These are phyloP conservation scores for Orbilia oligospora DNA, from an alignment of 2,329 filamentous ascomycete species.

Conservation along the genomic window DNA sequence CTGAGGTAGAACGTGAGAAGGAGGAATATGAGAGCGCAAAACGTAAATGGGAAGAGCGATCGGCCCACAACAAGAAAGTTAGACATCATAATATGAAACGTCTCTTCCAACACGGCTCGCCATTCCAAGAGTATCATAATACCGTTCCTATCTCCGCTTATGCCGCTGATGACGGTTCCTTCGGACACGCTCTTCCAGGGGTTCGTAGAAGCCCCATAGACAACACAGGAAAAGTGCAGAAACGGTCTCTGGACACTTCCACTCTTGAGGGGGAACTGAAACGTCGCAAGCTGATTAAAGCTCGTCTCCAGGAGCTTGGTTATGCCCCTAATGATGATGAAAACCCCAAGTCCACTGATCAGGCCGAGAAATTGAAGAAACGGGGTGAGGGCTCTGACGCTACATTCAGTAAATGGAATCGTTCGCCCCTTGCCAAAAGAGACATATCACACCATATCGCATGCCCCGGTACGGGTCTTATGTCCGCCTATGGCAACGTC, in stretches of 20 bases:
- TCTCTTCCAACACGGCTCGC: constrained; percentile 28
- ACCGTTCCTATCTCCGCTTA: constrained; percentile 34
- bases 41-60: neutral
- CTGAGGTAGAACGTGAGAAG: constrained; percentile 10
- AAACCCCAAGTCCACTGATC: neutral
- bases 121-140: constrained; percentile 39
- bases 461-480: constrained; percentile 40
- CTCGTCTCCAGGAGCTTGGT: constrained; percentile 43
- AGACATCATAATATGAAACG: constrained; percentile 39
- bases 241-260: neutral
- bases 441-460: constrained; percentile 35
- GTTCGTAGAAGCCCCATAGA: neutral
- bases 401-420: neutral
- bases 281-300: neutral
- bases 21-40: constrained; percentile 11
- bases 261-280: neutral
- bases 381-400: neutral
- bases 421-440: constrained; percentile 21
- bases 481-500: constrained; percentile 27
- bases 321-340: neutral
- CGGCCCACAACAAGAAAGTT: constrained; percentile 21
- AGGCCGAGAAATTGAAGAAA: constrained; percentile 2
- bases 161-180: constrained; percentile 55
- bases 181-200: constrained; percentile 33
- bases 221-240: neutral